Evolutionary conservation across 805 yeast species (phyloP).

Genomic region (Zygotorulaspora sp.): DNA sequence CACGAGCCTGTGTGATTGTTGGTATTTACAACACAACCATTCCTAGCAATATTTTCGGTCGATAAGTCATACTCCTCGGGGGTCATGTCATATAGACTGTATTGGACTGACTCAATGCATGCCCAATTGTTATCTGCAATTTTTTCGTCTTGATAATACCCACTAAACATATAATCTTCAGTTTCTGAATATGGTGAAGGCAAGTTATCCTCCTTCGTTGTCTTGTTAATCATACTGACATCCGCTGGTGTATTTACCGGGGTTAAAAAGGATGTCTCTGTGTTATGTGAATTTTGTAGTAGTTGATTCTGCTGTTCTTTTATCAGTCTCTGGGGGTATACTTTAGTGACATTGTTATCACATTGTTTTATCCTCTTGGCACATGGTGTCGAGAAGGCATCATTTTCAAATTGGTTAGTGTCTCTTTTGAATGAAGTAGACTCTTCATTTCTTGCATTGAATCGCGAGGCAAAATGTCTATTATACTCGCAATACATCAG

Average conservation of each 20-base stretch:
- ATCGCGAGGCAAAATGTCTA: constrained; percentile 2
- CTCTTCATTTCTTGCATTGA: not conserved
- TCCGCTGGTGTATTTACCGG: constrained; percentile 12
- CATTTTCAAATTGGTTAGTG: constrained; percentile 4
- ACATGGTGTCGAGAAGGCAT: not conserved
- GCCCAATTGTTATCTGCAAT: constrained; percentile 6
- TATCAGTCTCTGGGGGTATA: too few relatives aligned
- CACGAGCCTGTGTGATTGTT: not conserved
- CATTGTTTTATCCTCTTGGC: constrained; percentile 3
- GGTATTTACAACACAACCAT: not conserved
- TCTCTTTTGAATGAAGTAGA: constrained; percentile 7
- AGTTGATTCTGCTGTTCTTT: constrained; percentile 1
- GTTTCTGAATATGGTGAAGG: constrained; percentile 24
- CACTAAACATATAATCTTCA: constrained; percentile 30
- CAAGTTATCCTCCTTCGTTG: not conserved
- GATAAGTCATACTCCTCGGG: constrained; percentile 22
- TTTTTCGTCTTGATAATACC: constrained; percentile 15
- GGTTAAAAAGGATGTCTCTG: constrained; percentile 5
- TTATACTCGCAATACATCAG: constrained; percentile 6
- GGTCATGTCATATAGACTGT: constrained; percentile 23
- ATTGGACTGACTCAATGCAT: constrained; percentile 16
- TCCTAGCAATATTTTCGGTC: not conserved
- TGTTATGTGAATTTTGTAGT: not conserved
- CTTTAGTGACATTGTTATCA: too few relatives aligned
- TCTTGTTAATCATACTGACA: not conserved